These are phyloP conservation scores for Cinnamomum micranthum DNA, from an alignment of 164 flowering plant genomes.

Conservation along the genomic window DNA sequence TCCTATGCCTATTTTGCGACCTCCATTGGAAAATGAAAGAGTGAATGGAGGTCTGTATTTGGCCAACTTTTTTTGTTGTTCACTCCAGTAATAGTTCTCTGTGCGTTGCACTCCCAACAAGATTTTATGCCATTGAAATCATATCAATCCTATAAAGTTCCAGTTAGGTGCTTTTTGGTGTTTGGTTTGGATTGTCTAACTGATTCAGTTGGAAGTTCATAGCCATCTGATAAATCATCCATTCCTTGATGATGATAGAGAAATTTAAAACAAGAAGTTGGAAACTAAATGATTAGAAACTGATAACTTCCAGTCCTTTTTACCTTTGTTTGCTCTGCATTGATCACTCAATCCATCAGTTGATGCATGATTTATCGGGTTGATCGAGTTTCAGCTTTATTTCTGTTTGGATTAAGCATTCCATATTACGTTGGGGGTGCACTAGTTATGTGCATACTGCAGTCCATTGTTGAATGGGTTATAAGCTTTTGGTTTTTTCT, in stretches of 20 bases:
- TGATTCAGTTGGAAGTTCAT: too few species aligned
- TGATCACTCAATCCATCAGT: neutral
- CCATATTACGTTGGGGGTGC: neutral
- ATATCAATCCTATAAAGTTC: too few species aligned
- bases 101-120: neutral
- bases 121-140: too few species aligned
- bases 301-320: neutral
- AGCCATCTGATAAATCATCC: too few species aligned
- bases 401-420: neutral
- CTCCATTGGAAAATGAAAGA: slow-evolving; percentile 36
- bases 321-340: neutral
- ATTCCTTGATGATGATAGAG: too few species aligned
- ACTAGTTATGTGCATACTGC: neutral
- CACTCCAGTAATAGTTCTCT: neutral
- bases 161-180: too few species aligned
- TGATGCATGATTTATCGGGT: neutral
- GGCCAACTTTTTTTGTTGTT: neutral
- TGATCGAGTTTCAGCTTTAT: neutral
- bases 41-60: slow-evolving; percentile 34
- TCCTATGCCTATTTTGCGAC: slow-evolving; percentile 40
- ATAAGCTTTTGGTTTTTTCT: neutral
- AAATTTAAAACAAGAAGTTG: too few species aligned
- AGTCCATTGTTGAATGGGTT: neutral
- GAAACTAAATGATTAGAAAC: too few species aligned
- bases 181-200: too few species aligned